These are phyloP conservation scores for Barnettozyma populi DNA, from an alignment of 805 yeast species.

Conservation along the genomic window DNA sequence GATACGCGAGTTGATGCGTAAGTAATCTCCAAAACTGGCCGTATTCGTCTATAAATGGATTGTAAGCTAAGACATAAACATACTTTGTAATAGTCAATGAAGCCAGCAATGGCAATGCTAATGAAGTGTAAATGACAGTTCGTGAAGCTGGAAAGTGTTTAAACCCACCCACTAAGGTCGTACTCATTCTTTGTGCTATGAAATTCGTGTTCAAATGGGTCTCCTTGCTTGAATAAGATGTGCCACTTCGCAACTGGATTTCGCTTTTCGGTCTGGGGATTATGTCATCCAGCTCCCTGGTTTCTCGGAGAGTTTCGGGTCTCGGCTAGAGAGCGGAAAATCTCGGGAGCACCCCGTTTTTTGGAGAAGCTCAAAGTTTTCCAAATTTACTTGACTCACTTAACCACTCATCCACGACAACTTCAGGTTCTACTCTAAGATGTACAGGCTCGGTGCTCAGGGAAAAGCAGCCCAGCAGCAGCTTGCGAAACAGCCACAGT, in stretches of 20 bases:
- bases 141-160: conserved; percentile 31
- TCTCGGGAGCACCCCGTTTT: neutral
- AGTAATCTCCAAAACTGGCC: conserved; percentile 26
- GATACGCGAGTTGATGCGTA: conserved; percentile 21
- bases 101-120: conserved; percentile 28
- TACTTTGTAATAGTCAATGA: conserved; percentile 33
- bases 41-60: conserved; percentile 32
- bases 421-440: neutral
- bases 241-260: neutral
- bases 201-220: neutral
- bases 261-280: neutral
- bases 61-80: conserved; percentile 26
- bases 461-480: conserved; percentile 21
- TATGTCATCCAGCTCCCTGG: neutral
- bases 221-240: neutral
- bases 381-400: neutral
- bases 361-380: neutral
- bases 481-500: conserved; percentile 25
- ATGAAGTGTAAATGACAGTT: conserved; percentile 17
- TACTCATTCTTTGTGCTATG: conserved; percentile 16
- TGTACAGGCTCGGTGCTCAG: conserved; percentile 26
- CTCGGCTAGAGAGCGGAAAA: neutral
- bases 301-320: neutral
- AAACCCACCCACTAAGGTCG: conserved; percentile 34
- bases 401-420: neutral